Percentiles rank a stretch among this genome's conserved stretches.
Evolutionary conservation across 1,139 yeast genomes (phyloP).

Genomic region (Kodamaea sp.): DNA sequence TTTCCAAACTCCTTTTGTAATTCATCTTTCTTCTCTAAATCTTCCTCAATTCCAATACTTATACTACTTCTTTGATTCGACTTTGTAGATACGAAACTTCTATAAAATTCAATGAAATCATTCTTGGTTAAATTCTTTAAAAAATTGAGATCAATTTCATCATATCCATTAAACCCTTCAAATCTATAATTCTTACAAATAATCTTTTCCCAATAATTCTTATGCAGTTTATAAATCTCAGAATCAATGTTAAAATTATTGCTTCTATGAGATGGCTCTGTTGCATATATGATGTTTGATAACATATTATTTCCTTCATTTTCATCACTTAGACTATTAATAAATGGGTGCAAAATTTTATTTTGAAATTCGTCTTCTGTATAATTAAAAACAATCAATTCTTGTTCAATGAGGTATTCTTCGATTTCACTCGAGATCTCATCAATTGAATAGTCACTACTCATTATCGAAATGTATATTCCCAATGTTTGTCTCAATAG

Average conservation of each 20-base stretch:
- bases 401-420: constrained; percentile 41
- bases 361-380: constrained; percentile 30
- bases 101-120: constrained; percentile 31
- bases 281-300: constrained; percentile 18
- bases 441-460: constrained; percentile 36
- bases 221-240: constrained; percentile 37
- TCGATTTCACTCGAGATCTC: constrained; percentile 43
- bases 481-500: constrained; percentile 52
- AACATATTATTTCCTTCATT: constrained; percentile 5
- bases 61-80: constrained; percentile 31
- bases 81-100: constrained; percentile 30
- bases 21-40: constrained; percentile 23
- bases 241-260: constrained; percentile 23
- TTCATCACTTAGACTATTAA: constrained; percentile 18
- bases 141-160: constrained; percentile 28
- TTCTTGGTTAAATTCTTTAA: constrained; percentile 23
- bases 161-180: constrained; percentile 27
- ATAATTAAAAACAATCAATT: constrained; percentile 18
- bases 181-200: constrained; percentile 38
- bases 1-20: constrained; percentile 26
- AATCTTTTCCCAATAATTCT: constrained; percentile 47
- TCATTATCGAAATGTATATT: constrained; percentile 49
- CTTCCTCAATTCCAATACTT: constrained; percentile 32
- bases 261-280: constrained; percentile 24
- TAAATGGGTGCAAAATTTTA: constrained; percentile 33